These are phyloP conservation scores for Leptographium wingfieldii DNA, from an alignment of 2,329 filamentous ascomycete genomes.

Conservation along the genomic window DNA sequence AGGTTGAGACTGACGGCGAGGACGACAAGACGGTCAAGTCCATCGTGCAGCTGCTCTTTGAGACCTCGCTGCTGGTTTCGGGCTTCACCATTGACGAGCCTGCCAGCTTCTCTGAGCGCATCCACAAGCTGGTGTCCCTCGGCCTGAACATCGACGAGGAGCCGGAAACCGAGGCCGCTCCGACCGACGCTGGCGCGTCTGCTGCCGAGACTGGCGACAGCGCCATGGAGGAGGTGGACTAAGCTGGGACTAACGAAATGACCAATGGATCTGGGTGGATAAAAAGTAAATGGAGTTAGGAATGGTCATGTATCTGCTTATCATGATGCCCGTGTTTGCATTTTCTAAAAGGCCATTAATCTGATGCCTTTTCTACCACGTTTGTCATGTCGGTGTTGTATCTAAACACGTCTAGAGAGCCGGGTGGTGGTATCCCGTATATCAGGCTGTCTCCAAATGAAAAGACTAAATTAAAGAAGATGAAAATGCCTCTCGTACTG, in stretches of 20 bases:
- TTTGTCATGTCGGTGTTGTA: background rate
- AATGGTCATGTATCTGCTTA: conserved; percentile 15
- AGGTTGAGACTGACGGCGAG: conserved; percentile 96
- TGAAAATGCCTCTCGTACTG: too few relatives aligned
- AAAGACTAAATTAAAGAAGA: background rate
- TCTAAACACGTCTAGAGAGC: background rate
- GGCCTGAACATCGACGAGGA: conserved; percentile 96
- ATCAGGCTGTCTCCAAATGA: background rate
- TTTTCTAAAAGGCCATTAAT: background rate
- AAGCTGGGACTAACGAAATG: conserved; percentile 29
- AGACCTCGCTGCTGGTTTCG: conserved; percentile 96
- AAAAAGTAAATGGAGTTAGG: conserved; percentile 29
- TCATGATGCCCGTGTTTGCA: conserved; percentile 8
- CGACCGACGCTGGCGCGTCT: conserved; percentile 43
- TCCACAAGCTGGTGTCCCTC: conserved; percentile 98
- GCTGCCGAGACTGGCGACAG: conserved; percentile 63
- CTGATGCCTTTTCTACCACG: background rate
- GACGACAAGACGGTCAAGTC: conserved; percentile 99
- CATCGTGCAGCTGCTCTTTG: conserved; percentile 95
- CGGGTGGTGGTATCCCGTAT: background rate
- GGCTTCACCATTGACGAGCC: conserved; percentile 99
- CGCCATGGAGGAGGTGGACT: conserved; percentile 99
- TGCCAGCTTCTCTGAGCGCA: conserved; percentile 93
- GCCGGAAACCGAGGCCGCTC: conserved; percentile 55
- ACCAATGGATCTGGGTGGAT: conserved; percentile 15